Evolutionary conservation across 2,329 filamentous ascomycete genomes (phyloP), one percentile per base, ranked within the genome.

Genomic region (Bipolaris sorokiniana): DNA sequence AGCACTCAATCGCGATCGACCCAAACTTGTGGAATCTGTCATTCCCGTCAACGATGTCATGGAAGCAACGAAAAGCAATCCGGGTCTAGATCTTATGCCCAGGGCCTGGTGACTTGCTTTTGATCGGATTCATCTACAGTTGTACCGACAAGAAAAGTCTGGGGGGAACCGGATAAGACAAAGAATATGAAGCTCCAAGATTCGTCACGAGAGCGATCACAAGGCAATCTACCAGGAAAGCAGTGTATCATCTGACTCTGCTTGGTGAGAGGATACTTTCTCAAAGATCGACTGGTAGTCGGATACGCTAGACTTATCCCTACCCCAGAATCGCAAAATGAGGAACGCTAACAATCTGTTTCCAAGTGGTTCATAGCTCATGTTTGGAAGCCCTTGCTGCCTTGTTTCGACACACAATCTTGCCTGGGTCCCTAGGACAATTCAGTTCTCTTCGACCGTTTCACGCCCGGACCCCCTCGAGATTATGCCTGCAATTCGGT

Each of bases 51-150:
- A 38, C 9, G 7, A 36, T 37, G 20, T 18, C 23, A 26, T 28
- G 20, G 46, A 38, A 48, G 20, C 20, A 34, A 48, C 20, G 13
- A 48, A 48, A 48, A 38, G 22, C 20, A 48, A 48, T n/a, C 5
- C 11, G 3, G 5, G 18, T 38, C 20, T 37, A n/a, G 9, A 38
- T 16, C 18, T 37, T 7, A 26, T 23, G 10, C 22, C 18, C 20
- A 48, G 33, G 31, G 46, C 33, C 33, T 38, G 13, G 34, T 13
- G 10, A n/a, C 15, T 28, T 48, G 33, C 31, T 16, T 48, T 48
- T 38, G 18, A 9, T 37, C 45, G 37, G 6, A 22, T 23, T 48
- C 22, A 48, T 7, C 22, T 18, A 28, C 28, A 33, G 26, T 13
- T 16, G 26, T 20, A 20, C 26, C 11, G 42, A 10, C 4, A 38